These are phyloP conservation scores for Calophaca sinica DNA, from an alignment of 306 rosid genomes.

Conservation along the genomic window DNA sequence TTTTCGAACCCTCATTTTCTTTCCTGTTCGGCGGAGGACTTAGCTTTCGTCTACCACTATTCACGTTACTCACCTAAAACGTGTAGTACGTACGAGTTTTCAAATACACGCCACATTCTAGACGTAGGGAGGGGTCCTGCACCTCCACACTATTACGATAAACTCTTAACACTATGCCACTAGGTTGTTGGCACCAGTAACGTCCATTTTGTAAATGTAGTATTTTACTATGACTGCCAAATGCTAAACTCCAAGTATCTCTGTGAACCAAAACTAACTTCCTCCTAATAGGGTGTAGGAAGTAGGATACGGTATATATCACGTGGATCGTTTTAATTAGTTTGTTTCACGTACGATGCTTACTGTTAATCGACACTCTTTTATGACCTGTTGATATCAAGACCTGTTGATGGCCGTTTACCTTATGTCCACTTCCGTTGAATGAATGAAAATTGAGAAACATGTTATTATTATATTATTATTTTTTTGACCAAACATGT, in stretches of 20 bases:
- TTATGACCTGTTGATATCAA: not conserved
- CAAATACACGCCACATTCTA: too few species aligned
- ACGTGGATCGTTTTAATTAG: not conserved
- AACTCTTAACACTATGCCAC: not conserved
- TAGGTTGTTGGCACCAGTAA: not conserved
- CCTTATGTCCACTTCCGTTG: constrained; percentile 31
- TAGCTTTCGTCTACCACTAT: too few species aligned
- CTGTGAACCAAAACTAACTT: not conserved
- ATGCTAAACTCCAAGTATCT: constrained; percentile 16
- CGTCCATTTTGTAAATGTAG: not conserved
- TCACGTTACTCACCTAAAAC: too few species aligned
- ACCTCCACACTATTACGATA: too few species aligned
- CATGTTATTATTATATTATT: too few species aligned
- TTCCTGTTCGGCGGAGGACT: too few species aligned
- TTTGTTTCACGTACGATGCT: constrained; percentile 3
- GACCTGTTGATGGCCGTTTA: constrained; percentile 14
- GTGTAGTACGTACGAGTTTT: too few species aligned
- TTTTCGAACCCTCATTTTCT: too few species aligned
- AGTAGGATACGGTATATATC: constrained; percentile 3
- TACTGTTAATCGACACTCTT: not conserved
- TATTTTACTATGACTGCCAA: not conserved
- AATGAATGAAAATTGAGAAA: not conserved
- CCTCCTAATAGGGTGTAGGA: not conserved
- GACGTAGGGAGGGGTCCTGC: too few species aligned
- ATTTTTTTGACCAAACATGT: too few species aligned